Conservation (phyloP, 129 eudicot species). For the Solidago caesia region DNA sequence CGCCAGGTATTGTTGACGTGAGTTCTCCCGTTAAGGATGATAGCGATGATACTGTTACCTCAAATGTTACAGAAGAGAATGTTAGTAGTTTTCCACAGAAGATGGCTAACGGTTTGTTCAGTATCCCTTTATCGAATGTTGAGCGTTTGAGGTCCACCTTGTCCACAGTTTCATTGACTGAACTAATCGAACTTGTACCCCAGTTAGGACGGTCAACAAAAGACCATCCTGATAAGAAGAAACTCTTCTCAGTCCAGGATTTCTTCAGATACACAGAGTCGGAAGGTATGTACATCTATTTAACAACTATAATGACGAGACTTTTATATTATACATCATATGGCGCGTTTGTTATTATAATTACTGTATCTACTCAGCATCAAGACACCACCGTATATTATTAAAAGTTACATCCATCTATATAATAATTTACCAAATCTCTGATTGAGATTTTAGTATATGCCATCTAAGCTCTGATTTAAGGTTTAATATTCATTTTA, state of each 20-base stretch:
- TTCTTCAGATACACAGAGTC: conserved; percentile 89
- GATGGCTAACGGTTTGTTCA: conserved; percentile 70
- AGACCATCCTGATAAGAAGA: conserved; percentile 92
- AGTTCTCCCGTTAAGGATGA: conserved; percentile 54
- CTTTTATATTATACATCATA: background rate
- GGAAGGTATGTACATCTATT: conserved; percentile 55
- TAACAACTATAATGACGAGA: conserved; percentile 10
- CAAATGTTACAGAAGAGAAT: conserved; percentile 47
- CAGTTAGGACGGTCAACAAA: conserved; percentile 68
- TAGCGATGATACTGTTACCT: conserved; percentile 37
- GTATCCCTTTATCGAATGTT: conserved; percentile 93
- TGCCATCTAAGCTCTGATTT: too few species aligned
- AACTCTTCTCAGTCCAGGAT: conserved; percentile 77
- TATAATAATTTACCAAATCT: background rate
- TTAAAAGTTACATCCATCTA: background rate
- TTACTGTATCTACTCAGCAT: background rate
- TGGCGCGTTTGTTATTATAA: background rate
- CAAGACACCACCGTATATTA: background rate
- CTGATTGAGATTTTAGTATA: too few species aligned
- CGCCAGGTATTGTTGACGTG: conserved; percentile 57
- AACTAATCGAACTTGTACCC: conserved; percentile 80
- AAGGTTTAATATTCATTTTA: too few species aligned
- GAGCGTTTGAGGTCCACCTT: conserved; percentile 76
- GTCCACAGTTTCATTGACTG: conserved; percentile 76
- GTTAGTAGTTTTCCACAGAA: conserved; percentile 55